Evolutionary conservation across 805 yeast species (phyloP).

Genomic region (Sungouiella thailandica): DNA sequence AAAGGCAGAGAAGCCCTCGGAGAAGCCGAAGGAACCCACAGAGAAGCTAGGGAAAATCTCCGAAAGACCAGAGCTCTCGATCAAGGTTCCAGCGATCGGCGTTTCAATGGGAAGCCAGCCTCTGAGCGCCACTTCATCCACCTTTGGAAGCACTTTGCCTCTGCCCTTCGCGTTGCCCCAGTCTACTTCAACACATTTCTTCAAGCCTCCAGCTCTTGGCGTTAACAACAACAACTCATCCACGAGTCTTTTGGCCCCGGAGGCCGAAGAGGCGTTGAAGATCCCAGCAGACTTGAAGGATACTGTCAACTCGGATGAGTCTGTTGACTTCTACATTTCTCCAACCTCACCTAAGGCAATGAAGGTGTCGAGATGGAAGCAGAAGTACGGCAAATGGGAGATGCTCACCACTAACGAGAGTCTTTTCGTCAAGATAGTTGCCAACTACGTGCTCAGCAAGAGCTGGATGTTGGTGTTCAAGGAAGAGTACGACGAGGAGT

Average conservation of each 20-base stretch:
- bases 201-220: slow-evolving; percentile 21
- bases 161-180: slow-evolving; percentile 43
- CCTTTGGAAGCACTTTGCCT: slow-evolving; percentile 20
- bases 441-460: slow-evolving; percentile 27
- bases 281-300: slow-evolving; percentile 35
- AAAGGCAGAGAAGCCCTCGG: background rate
- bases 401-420: slow-evolving; percentile 35
- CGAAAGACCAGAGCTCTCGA: slow-evolving; percentile 9
- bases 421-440: slow-evolving; percentile 34
- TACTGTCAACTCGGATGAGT: slow-evolving; percentile 31
- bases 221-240: slow-evolving; percentile 2
- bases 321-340: slow-evolving; percentile 35
- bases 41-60: background rate
- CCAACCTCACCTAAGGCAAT: slow-evolving; percentile 30
- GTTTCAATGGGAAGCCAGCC: slow-evolving; percentile 7
- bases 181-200: slow-evolving; percentile 36
- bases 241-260: slow-evolving; percentile 1
- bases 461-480: slow-evolving; percentile 38
- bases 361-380: slow-evolving; percentile 40
- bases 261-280: slow-evolving; percentile 18
- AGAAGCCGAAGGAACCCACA: background rate
- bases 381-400: slow-evolving; percentile 40
- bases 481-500: slow-evolving; percentile 30
- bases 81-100: slow-evolving; percentile 12
- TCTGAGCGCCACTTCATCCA: slow-evolving; percentile 11